Conservation (phyloP, 257 asterid species). For the Nemophila menziesii region DNA sequence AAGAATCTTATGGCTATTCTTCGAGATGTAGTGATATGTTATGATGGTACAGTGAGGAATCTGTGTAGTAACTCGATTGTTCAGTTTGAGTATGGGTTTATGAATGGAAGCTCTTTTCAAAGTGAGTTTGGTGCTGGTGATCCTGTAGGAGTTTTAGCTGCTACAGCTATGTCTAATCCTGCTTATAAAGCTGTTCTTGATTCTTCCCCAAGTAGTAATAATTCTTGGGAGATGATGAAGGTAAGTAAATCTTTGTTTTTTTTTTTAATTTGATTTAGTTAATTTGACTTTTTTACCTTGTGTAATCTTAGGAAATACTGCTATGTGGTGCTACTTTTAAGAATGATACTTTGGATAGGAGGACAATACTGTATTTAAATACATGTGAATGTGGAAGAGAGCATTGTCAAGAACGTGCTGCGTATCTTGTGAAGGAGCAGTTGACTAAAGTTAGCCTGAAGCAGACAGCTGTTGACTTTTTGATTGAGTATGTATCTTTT, state of each 20-base stretch:
- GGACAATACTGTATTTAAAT: slow-evolving; percentile 55
- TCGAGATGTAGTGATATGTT: slow-evolving; percentile 78
- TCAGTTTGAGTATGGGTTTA: slow-evolving; percentile 79
- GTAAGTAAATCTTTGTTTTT: slow-evolving; percentile 19
- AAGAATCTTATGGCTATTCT: slow-evolving; percentile 95
- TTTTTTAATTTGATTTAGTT: slow-evolving; percentile 1
- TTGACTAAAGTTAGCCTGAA: slow-evolving; percentile 68
- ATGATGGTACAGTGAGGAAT: slow-evolving; percentile 82
- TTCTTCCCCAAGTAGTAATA: slow-evolving; percentile 93
- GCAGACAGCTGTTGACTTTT: slow-evolving; percentile 65
- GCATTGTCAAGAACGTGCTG: slow-evolving; percentile 69
- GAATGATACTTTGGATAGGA: slow-evolving; percentile 66
- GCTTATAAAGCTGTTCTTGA: slow-evolving; percentile 98
- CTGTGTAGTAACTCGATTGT: slow-evolving; percentile 70
- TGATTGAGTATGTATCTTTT: slow-evolving; percentile 60
- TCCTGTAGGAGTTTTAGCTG: slow-evolving; percentile 97
- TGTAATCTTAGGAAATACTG: slow-evolving; percentile 73
- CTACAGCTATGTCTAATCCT: slow-evolving; percentile 99
- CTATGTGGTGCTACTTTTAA: slow-evolving; percentile 75
- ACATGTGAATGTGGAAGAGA: slow-evolving; percentile 72
- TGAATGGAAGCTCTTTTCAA: slow-evolving; percentile 27
- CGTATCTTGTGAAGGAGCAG: slow-evolving; percentile 52
- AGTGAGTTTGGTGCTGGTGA: slow-evolving; percentile 93
- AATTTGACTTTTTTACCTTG: slow-evolving; percentile 10
- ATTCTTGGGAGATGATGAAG: slow-evolving; percentile 99